Conservation (phyloP, 2,329 filamentous ascomycete species). For the Diaporthe vaccinii region DNA sequence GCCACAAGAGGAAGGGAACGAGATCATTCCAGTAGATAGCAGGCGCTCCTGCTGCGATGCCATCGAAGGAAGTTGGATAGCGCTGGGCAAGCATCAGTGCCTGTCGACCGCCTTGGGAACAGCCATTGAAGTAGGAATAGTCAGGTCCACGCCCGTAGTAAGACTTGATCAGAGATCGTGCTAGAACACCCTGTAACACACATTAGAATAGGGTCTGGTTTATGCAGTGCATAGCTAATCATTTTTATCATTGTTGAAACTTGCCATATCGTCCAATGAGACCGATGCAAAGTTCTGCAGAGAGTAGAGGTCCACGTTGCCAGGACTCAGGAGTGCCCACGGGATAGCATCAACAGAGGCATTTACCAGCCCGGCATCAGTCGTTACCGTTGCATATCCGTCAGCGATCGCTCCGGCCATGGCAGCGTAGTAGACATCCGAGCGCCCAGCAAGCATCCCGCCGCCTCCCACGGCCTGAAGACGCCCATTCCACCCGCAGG, state of each 20-base stretch:
- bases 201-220: not conserved
- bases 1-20: constrained; percentile 55
- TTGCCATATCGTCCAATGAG: constrained; percentile 43
- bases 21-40: constrained; percentile 53
- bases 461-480: constrained; percentile 20
- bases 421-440: constrained; percentile 1
- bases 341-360: constrained; percentile 7
- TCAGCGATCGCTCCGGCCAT: constrained; percentile 44
- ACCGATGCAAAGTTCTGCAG: constrained; percentile 44
- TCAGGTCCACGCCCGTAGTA: constrained; percentile 56
- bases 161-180: constrained; percentile 49
- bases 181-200: not conserved
- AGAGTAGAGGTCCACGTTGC: constrained; percentile 44
- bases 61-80: constrained; percentile 70
- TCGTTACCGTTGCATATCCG: constrained; percentile 47
- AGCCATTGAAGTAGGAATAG: constrained; percentile 69
- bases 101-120: constrained; percentile 71
- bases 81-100: constrained; percentile 66
- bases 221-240: not conserved
- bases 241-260: not conserved
- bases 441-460: constrained; percentile 21
- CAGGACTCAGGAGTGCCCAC: constrained; percentile 20
- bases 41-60: constrained; percentile 63
- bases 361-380: constrained; percentile 44
- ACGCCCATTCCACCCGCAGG: constrained; percentile 17